A percentile compares a stretch with the other conserved stretches of the same genome.
Conservation (phyloP, 2,329 filamentous ascomycete genomes). For the Hypoxylon sp. region DNA sequence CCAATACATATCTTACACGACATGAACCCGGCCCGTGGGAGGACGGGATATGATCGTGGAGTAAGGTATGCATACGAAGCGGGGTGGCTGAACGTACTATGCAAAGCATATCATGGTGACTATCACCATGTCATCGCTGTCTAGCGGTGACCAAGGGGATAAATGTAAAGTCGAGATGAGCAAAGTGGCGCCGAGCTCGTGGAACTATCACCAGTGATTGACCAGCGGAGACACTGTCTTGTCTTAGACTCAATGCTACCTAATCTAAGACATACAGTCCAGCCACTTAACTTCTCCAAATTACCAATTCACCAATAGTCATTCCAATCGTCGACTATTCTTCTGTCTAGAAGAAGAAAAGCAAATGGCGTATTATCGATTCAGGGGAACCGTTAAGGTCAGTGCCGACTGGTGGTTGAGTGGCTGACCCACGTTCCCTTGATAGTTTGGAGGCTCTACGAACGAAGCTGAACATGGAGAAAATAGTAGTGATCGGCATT, state of each 20-base stretch:
- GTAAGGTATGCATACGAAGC: slow-evolving; percentile 4
- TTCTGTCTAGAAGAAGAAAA: slow-evolving; percentile 23
- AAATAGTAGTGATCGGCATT: slow-evolving; percentile 26
- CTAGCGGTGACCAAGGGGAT: not conserved
- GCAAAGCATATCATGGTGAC: not conserved
- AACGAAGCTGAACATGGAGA: slow-evolving; percentile 27
- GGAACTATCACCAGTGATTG: slow-evolving; percentile 7
- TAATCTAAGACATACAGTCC: not conserved
- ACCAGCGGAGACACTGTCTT: no score
- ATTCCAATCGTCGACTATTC: slow-evolving; percentile 8
- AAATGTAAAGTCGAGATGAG: not conserved
- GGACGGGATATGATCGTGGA: not conserved
- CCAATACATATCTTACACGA: slow-evolving; percentile 36
- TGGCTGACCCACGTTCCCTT: slow-evolving; percentile 11
- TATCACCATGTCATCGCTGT: slow-evolving; percentile 14
- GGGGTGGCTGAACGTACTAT: slow-evolving; percentile 16
- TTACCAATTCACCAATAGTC: not conserved
- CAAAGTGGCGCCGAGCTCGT: slow-evolving; percentile 7
- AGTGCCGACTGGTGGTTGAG: slow-evolving; percentile 14
- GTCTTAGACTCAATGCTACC: slow-evolving; percentile 14
- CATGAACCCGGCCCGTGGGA: slow-evolving; percentile 22
- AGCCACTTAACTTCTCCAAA: slow-evolving; percentile 2
- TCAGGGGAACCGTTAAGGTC: slow-evolving; percentile 6
- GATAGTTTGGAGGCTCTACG: slow-evolving; percentile 4
- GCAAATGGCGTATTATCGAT: slow-evolving; percentile 13